Evolutionary conservation across 495 filamentous ascomycete species (phyloP).

Genomic region (Peziza echinospora): DNA sequence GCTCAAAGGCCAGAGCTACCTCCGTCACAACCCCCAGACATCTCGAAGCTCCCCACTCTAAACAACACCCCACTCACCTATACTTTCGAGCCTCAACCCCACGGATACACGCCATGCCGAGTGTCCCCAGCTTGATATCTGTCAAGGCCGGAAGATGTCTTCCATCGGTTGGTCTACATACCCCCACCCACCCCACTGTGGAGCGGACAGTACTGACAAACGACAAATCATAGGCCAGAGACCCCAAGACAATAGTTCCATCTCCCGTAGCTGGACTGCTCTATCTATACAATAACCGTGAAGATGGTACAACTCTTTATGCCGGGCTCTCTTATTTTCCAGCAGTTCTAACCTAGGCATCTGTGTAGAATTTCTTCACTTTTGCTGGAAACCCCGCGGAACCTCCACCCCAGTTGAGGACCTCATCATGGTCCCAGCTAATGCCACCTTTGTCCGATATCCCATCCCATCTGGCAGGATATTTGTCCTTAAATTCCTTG

Average conservation of each 20-base stretch:
- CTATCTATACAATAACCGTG: constrained; percentile 54
- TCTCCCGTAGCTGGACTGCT: constrained; percentile 60
- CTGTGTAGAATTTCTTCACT: constrained; percentile 62
- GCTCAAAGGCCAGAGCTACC: no score
- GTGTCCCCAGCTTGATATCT: constrained; percentile 49
- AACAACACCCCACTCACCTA: no score
- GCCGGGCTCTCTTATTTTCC: constrained; percentile 1
- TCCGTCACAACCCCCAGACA: no score
- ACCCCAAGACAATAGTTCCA: constrained; percentile 45
- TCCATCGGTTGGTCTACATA: constrained; percentile 1
- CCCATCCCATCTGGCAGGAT: constrained; percentile 84
- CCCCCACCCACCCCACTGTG: no score
- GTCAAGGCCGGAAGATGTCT: constrained; percentile 94
- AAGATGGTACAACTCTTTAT: constrained; percentile 43
- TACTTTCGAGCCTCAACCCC: no score
- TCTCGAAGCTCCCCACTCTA: no score
- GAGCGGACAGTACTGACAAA: no score
- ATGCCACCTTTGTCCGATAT: constrained; percentile 70
- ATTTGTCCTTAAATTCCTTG: constrained; percentile 82
- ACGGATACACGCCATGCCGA: no score
- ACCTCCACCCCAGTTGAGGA: constrained; percentile 54
- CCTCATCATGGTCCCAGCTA: constrained; percentile 73
- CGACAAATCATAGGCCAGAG: constrained; percentile 36
- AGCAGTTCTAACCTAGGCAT: constrained; percentile 4
- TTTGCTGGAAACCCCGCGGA: constrained; percentile 56